These are phyloP conservation scores for Persicaria maculosa DNA, from an alignment of 148 eudicot species.

Conservation along the genomic window DNA sequence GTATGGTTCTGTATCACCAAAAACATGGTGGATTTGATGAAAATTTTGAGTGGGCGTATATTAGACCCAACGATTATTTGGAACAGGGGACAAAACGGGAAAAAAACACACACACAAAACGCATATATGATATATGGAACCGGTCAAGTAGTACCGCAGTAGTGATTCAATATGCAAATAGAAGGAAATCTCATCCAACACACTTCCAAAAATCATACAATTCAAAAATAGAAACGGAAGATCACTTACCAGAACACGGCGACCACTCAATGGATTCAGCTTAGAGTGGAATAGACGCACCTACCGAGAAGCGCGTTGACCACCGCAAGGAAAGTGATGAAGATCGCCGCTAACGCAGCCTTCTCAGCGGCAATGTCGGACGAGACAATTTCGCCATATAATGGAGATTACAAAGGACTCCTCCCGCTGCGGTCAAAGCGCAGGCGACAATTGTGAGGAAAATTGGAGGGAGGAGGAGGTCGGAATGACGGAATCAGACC, in stretches of 20 bases:
- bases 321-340: neutral
- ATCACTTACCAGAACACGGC: neutral
- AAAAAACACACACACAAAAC: too few species aligned
- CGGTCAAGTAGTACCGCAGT: too few species aligned
- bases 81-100: too few species aligned
- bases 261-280: neutral
- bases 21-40: too few species aligned
- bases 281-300: neutral
- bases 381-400: neutral
- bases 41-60: too few species aligned
- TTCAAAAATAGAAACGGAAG: too few species aligned
- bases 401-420: neutral
- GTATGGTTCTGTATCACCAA: too few species aligned
- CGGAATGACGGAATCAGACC: neutral
- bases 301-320: neutral
- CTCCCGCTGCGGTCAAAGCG: neutral
- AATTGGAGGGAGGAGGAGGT: neutral
- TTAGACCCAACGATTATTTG: too few species aligned
- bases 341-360: neutral
- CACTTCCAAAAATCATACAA: too few species aligned
- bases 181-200: too few species aligned
- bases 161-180: too few species aligned
- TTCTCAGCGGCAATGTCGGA: neutral
- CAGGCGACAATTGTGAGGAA: neutral
- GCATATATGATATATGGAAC: too few species aligned